Evolutionary conservation across 768 basidiomycete species (phyloP).

Genomic region (Hericium rajendrae): DNA sequence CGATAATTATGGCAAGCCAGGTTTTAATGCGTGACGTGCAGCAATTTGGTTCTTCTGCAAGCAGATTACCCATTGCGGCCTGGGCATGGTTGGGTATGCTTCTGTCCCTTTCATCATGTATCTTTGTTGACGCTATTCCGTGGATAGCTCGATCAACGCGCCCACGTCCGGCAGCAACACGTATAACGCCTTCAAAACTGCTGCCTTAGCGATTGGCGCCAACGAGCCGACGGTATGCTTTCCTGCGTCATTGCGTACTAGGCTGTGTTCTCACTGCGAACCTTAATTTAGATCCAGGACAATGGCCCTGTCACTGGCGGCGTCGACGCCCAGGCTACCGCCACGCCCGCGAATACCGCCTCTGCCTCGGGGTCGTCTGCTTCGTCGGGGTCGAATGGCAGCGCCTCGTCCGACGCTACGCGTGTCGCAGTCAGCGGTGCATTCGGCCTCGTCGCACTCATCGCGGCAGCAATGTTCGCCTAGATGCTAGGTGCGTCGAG

Average conservation of each 20-base stretch:
- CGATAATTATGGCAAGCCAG: background rate
- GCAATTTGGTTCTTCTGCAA: constrained; percentile 55
- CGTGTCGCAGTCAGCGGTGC: background rate
- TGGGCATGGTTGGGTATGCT: constrained; percentile 38
- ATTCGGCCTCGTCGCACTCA: background rate
- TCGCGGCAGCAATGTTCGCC: background rate
- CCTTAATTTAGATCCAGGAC: constrained; percentile 23
- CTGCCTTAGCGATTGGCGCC: constrained; percentile 29
- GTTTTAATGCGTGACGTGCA: constrained; percentile 10
- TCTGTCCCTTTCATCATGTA: background rate
- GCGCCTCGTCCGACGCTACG: background rate
- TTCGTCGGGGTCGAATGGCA: background rate
- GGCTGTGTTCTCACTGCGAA: background rate
- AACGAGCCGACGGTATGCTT: constrained; percentile 26
- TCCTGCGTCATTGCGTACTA: no score
- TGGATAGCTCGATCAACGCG: constrained; percentile 33
- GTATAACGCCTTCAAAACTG: constrained; percentile 29
- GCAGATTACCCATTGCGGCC: constrained; percentile 34
- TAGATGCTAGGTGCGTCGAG: no score
- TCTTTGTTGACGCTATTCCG: background rate
- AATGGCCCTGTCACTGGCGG: constrained; percentile 33
- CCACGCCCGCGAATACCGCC: constrained; percentile 1
- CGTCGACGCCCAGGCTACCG: constrained; percentile 15
- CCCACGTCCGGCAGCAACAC: constrained; percentile 34
- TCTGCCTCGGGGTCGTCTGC: background rate